Conservation (phyloP, 2,329 filamentous ascomycete species). For the Hirsutella thompsonii region DNA sequence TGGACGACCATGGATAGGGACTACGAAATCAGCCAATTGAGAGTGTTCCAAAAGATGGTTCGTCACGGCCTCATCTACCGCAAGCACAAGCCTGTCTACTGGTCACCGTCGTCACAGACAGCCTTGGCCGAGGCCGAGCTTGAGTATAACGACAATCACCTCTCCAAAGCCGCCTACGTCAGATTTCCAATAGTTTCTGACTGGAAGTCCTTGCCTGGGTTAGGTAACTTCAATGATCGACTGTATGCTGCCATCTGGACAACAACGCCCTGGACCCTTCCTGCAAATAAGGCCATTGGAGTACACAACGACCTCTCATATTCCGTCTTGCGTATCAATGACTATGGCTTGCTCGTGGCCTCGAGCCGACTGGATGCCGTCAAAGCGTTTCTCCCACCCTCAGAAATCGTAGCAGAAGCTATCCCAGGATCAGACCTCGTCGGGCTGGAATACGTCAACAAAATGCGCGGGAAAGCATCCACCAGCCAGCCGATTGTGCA, state of each 20-base stretch:
- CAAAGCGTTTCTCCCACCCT: conserved; percentile 34
- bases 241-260: conserved; percentile 92
- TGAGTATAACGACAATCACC: conserved; percentile 66
- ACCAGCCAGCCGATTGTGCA: conserved; percentile 58
- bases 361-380: conserved; percentile 53
- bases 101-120: conserved; percentile 68
- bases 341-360: conserved; percentile 57
- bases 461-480: conserved; percentile 47
- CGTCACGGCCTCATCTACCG: conserved; percentile 62
- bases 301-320: conserved; percentile 67
- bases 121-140: conserved; percentile 76
- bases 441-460: conserved; percentile 55
- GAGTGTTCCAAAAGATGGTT: conserved; percentile 64
- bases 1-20: conserved; percentile 70
- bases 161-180: conserved; percentile 64
- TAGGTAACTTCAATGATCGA: conserved; percentile 28
- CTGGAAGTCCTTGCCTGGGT: conserved; percentile 16
- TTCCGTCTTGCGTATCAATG: conserved; percentile 44
- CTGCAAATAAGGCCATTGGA: conserved; percentile 83
- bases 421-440: conserved; percentile 54
- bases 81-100: conserved; percentile 73
- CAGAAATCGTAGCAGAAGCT: conserved; percentile 37
- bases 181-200: conserved; percentile 54
- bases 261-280: conserved; percentile 94
- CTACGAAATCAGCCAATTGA: conserved; percentile 64